These are phyloP conservation scores for Xanthoconium stramineum DNA, from an alignment of 768 basidiomycete genomes.

Conservation along the genomic window DNA sequence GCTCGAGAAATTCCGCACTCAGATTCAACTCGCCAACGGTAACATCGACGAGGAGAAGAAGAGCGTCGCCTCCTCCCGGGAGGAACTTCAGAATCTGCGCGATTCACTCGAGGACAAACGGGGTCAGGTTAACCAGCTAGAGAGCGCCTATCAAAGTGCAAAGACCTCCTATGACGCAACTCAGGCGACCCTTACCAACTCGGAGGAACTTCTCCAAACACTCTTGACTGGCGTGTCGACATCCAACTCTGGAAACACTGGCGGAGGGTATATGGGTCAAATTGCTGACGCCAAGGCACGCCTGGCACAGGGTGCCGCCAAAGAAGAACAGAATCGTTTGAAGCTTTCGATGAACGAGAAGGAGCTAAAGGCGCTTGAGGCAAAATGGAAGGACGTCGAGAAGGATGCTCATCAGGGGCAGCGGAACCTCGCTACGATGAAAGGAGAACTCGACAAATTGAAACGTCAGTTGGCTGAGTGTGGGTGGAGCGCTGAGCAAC, in stretches of 20 bases:
- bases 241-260: conserved; percentile 56
- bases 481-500: conserved; percentile 78
- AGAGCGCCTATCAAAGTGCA: conserved; percentile 52
- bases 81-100: conserved; percentile 61
- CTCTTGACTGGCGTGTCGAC: conserved; percentile 90
- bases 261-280: conserved; percentile 96
- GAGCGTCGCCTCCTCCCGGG: conserved; percentile 48
- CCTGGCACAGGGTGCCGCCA: conserved; percentile 72
- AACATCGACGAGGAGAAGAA: conserved; percentile 78
- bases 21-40: conserved; percentile 75
- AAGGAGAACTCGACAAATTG: conserved; percentile 54
- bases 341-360: conserved; percentile 74
- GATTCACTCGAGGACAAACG: conserved; percentile 57
- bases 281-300: conserved; percentile 80
- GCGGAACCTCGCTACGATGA: conserved; percentile 61
- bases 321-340: conserved; percentile 78
- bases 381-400: conserved; percentile 77
- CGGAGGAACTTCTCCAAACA: conserved; percentile 93
- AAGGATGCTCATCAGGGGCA: conserved; percentile 77
- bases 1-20: conserved; percentile 78
- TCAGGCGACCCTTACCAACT: conserved; percentile 58
- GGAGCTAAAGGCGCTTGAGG: conserved; percentile 76
- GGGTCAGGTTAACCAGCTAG: conserved; percentile 52
- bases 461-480: conserved; percentile 51
- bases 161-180: conserved; percentile 67